phyloP scores from a whole-genome alignment of 2,329 filamentous ascomycete species.

The Fusarium palustre region DNA sequence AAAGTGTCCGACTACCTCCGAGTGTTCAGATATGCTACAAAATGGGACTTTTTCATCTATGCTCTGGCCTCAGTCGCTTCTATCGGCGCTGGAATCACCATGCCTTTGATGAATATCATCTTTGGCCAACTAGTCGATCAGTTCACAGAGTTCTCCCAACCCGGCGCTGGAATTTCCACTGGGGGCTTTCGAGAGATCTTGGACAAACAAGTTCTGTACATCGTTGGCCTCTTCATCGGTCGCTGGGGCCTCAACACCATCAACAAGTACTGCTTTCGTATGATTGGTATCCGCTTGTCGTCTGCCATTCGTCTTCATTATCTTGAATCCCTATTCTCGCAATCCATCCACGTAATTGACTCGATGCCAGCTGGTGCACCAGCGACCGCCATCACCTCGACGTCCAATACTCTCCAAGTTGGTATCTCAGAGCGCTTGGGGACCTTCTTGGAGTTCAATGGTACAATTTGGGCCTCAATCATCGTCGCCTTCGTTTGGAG shows the following conservation, averaged over 20 bases:
- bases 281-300: constrained; percentile 63
- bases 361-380: constrained; percentile 63
- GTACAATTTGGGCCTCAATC: constrained; percentile 59
- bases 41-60: constrained; percentile 50
- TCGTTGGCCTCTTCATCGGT: constrained; percentile 42
- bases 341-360: constrained; percentile 63
- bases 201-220: constrained; percentile 43
- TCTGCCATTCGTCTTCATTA: constrained; percentile 64
- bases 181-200: constrained; percentile 25
- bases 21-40: constrained; percentile 49
- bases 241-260: constrained; percentile 43
- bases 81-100: constrained; percentile 49
- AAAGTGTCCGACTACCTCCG: constrained; percentile 40
- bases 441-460: constrained; percentile 57
- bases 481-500: constrained; percentile 64
- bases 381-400: constrained; percentile 64
- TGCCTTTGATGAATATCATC: constrained; percentile 55
- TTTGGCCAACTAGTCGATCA: constrained; percentile 50
- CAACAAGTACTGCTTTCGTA: constrained; percentile 55
- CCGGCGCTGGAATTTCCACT: constrained; percentile 32
- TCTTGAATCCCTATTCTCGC: constrained; percentile 61
- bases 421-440: constrained; percentile 66
- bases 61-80: constrained; percentile 48
- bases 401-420: constrained; percentile 65
- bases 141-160: constrained; percentile 46